Base-by-base conservation (phyloP, 1,284 basidiomycete species). In the Ganoderma sinense region DNA sequence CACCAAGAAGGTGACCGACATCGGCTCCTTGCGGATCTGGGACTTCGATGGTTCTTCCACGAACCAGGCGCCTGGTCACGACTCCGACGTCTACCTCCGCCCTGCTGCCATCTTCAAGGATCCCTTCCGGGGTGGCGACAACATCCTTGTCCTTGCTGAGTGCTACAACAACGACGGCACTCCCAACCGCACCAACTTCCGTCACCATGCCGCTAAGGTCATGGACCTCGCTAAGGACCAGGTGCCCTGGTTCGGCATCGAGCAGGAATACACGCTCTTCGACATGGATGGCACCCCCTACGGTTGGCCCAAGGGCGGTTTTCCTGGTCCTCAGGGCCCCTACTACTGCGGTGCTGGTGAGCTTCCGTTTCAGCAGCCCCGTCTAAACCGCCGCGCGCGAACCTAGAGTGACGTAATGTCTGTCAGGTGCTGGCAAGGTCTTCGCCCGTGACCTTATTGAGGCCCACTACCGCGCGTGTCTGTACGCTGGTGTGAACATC, bases 311-410 rank as follows among this genome's bases (percentile, higher is more conserved):
- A 96, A 96, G 86, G 95, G 96, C 77, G 98, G 98, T 85, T 99
- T 99, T 94, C 98, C 98, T 74, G 98, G 95, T 79, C 97, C 98
- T 74, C 98, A 99, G 84, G 98, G 98, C 73, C 98, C 98, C 64
- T 99, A 99, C 86, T 99, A 99, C 87, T 99, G 98, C 81, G 98
- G 98, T 89, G 97, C 97, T 83, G 97, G 97, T 94, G 83, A 80
- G 90, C 85, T 45, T 41, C 69, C 80, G 90, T 85, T 43, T 43
- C 69, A 69, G 68, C 68, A 69, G 53, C 64, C 61, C 40, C 59
- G 65, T 45, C 55, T 70, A 39, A 40, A 36, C 58, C 31, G 55
- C 73, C 5, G 39, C 36, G 51, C n/a, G 23, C 23, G 39, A 51
- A 51, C 43, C 14, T 39, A 13, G 29, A n/a, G 20, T 69, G 63